Conservation (phyloP, 495 filamentous ascomycete genomes). For the Neurospora terricola region DNA sequence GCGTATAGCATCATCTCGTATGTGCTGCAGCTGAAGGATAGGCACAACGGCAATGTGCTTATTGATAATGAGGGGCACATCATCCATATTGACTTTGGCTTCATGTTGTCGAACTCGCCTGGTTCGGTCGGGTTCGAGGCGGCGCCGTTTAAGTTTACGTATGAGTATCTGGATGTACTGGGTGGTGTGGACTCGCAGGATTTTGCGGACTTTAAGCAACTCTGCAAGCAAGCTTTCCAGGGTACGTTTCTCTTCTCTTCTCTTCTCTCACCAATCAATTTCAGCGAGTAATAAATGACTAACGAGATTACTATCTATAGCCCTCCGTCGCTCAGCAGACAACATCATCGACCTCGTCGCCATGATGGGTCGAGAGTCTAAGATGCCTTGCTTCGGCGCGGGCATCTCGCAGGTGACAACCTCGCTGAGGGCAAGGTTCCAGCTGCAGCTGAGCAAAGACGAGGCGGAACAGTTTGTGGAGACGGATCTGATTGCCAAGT, state of each 20-base stretch:
- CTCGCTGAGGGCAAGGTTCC: conserved; percentile 55
- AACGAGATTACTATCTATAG: conserved; percentile 19
- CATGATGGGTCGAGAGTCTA: conserved; percentile 65
- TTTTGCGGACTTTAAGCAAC: conserved; percentile 55
- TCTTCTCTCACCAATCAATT: neutral
- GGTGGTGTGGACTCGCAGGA: conserved; percentile 52
- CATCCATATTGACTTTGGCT: conserved; percentile 75
- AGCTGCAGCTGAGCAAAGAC: conserved; percentile 62
- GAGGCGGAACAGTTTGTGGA: conserved; percentile 67
- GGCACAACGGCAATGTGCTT: conserved; percentile 73
- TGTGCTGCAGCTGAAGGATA: conserved; percentile 65
- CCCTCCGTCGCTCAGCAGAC: conserved; percentile 59
- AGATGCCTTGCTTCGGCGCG: conserved; percentile 66
- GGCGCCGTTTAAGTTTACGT: conserved; percentile 68
- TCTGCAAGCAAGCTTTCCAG: conserved; percentile 69
- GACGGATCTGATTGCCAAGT: conserved; percentile 59
- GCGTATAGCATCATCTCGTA: conserved; percentile 71
- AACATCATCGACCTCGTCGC: conserved; percentile 62
- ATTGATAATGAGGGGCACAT: conserved; percentile 73
- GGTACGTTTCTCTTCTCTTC: conserved; percentile 27
- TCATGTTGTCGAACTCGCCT: conserved; percentile 73
- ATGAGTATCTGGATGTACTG: conserved; percentile 68
- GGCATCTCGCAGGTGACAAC: conserved; percentile 51
- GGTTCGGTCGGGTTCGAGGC: conserved; percentile 69
- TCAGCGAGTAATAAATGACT: neutral